Percentiles rank a stretch among this genome's conserved stretches.
Conservation (phyloP, 176 grass and related monocot genomes). For the Ananas comosus region DNA sequence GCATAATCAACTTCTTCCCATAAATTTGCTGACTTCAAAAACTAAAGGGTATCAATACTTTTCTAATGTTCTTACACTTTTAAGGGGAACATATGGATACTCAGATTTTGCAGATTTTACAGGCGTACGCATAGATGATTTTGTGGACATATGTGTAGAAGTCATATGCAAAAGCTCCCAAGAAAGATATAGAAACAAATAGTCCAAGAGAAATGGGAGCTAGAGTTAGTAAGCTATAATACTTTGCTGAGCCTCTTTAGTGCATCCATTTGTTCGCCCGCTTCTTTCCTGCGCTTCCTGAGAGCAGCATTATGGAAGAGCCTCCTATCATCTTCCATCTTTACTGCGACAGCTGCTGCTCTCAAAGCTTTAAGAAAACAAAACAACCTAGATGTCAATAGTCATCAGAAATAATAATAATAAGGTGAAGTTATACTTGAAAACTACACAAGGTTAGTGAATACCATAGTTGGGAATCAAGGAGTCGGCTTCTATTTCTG, state of each 20-base stretch:
- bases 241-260: slow-evolving; percentile 40
- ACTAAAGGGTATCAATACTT: too few species aligned
- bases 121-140: too few species aligned
- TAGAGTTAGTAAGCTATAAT: not conserved
- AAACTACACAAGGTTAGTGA: slow-evolving; percentile 1
- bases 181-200: slow-evolving; percentile 1
- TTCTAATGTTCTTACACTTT: too few species aligned
- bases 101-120: too few species aligned
- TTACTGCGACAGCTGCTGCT: slow-evolving; percentile 63
- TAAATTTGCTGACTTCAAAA: too few species aligned
- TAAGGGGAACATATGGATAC: too few species aligned
- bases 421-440: not conserved
- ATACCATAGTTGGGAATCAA: slow-evolving; percentile 52
- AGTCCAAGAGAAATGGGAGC: not conserved
- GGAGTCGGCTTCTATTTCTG: slow-evolving; percentile 31
- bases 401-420: not conserved
- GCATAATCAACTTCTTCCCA: too few species aligned
- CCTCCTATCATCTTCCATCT: slow-evolving; percentile 68
- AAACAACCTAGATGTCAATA: slow-evolving; percentile 21
- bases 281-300: slow-evolving; percentile 61
- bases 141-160: too few species aligned
- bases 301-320: slow-evolving; percentile 54
- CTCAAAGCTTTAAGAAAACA: slow-evolving; percentile 47
- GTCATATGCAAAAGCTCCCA: not conserved
- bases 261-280: slow-evolving; percentile 36